phyloP scores from a whole-genome alignment of 2,329 filamentous ascomycete species.

The Bipolaris victoriae region DNA sequence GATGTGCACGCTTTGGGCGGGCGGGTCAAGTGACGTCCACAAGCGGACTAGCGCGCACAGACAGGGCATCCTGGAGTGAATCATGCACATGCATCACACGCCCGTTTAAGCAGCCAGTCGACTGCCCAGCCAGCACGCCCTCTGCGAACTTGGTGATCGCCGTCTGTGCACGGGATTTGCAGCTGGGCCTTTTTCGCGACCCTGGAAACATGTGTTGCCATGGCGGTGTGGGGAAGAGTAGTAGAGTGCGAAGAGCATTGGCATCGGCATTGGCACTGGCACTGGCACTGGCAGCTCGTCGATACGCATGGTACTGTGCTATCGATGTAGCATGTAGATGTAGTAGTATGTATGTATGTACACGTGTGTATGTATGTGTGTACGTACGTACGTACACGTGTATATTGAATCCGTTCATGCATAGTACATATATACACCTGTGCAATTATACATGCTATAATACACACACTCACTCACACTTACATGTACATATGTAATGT shows the following conservation, averaged over 20 bases:
- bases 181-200: conserved; percentile 1
- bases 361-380: too few relatives aligned
- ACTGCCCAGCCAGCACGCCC: conserved; percentile 17
- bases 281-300: too few relatives aligned
- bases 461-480: too few relatives aligned
- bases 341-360: too few relatives aligned
- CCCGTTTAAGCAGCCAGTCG: conserved; percentile 16
- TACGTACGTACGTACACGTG: too few relatives aligned
- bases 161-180: conserved; percentile 14
- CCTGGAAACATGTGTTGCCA: conserved; percentile 2
- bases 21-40: conserved; percentile 13
- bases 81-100: conserved; percentile 36
- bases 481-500: too few relatives aligned
- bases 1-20: background rate
- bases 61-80: conserved; percentile 21
- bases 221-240: conserved; percentile 2
- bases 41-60: conserved; percentile 24
- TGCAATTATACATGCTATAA: too few relatives aligned
- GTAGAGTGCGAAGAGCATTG: background rate
- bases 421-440: too few relatives aligned
- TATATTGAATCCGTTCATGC: too few relatives aligned
- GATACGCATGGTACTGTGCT: too few relatives aligned
- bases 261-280: background rate
- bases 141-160: conserved; percentile 11
- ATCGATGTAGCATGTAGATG: too few relatives aligned